Base-by-base conservation (phyloP, 768 basidiomycete species). In the Pleurotus eryngii region DNA sequence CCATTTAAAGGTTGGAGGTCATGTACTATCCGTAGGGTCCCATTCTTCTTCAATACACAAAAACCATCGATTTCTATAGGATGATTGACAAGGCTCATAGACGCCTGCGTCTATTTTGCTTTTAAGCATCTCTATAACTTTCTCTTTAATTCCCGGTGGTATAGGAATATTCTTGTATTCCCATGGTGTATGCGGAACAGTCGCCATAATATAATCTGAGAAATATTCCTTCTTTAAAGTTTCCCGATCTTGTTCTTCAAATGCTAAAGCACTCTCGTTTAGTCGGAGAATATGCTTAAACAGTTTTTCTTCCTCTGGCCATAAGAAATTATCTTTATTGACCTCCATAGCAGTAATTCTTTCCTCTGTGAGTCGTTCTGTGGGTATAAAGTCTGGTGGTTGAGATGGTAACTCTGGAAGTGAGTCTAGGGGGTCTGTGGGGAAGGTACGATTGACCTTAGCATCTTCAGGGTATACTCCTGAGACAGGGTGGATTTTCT, bases 121-220 rank as follows among this genome's bases (percentile, higher is more conserved):
- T 20, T 20, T 20, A 24, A 79, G 49, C 0, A 74, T 56, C 1
- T 65, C 57, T 1, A 71, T 61, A 0, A 77, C 69, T 56, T 70
- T 39, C 2, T 70, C 63, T 0, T 59, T 5, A 15, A 74, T 59
- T 2, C 72, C 72, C 1, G 67, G 68, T 0, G 72, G 73, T 18
- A 77, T 74, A 1, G 72, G 73, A 18, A 74, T 70, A 24, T 74
- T 70, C 18, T 56, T 58, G 3, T 64, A 49, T 6, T 56, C 65
- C 76, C 74, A 78, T 0, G 76, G 77, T 0, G 55, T 59, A 46
- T 78, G 77, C 3, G 65, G 59, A 1, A 71, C 57, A 1, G 67
- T 67, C 0, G 72, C 72, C 22, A 73, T 71, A 0, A 68, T 66
- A 30, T 69, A 67, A 0, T 63, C 66, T 26, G 24, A 59, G 49